phyloP scores from a whole-genome alignment of 2,329 filamentous ascomycete genomes.

The Remersonia thermophila region DNA sequence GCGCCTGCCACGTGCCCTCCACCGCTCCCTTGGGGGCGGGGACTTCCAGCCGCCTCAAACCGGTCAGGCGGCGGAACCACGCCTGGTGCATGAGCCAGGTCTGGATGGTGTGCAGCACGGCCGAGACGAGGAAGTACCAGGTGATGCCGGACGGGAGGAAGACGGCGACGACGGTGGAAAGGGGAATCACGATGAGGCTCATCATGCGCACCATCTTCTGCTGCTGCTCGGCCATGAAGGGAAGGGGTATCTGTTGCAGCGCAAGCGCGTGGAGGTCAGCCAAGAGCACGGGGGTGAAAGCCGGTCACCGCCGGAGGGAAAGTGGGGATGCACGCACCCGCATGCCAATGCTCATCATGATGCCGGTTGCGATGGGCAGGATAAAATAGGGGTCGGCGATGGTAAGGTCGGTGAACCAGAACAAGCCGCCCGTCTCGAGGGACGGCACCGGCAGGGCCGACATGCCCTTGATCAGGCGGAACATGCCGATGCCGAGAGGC shows the following conservation, averaged over 20 bases:
- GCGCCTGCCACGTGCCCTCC: conserved; percentile 19
- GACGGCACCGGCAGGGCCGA: conserved; percentile 66
- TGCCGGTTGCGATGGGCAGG: conserved; percentile 52
- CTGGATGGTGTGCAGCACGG: conserved; percentile 29
- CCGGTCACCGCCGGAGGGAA: background rate
- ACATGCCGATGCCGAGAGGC: conserved; percentile 69
- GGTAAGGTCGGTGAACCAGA: conserved; percentile 74
- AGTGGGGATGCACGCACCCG: conserved; percentile 32
- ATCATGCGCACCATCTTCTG: conserved; percentile 22
- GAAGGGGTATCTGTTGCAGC: conserved; percentile 20
- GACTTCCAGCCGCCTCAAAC: conserved; percentile 24
- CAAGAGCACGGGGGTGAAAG: background rate
- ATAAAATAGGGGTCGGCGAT: conserved; percentile 64
- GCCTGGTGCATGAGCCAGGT: conserved; percentile 29
- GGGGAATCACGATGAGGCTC: conserved; percentile 23
- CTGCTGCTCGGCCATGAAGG: conserved; percentile 23
- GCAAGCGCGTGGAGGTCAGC: too few species aligned
- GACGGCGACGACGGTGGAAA: conserved; percentile 32
- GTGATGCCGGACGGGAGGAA: conserved; percentile 40
- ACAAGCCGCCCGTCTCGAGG: conserved; percentile 54
- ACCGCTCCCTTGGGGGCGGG: background rate
- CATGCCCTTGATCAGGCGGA: conserved; percentile 66
- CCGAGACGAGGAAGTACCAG: conserved; percentile 45
- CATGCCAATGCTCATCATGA: conserved; percentile 44
- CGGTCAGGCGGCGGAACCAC: conserved; percentile 25